Evolutionary conservation across 140 eudicot genomes (phyloP).

Genomic region (Cichorium intybus): DNA sequence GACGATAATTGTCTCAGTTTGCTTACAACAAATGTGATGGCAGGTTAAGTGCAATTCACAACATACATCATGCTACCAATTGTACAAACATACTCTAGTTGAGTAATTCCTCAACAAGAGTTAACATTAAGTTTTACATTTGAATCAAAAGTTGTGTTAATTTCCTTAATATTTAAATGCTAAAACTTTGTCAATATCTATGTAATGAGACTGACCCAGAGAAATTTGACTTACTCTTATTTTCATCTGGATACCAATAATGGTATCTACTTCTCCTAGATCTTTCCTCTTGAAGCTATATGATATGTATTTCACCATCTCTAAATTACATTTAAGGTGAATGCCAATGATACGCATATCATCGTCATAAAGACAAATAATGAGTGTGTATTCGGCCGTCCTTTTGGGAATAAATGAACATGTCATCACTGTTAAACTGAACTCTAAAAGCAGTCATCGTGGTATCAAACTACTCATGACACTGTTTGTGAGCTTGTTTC

Average conservation of each 20-base stretch:
- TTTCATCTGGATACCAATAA: background rate
- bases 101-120: background rate
- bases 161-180: background rate
- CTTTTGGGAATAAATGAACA: no score
- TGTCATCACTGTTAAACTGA: no score
- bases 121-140: background rate
- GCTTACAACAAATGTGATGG: background rate
- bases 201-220: background rate
- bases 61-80: background rate
- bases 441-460: background rate
- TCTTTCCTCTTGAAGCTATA: background rate
- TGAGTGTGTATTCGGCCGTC: no score
- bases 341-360: no score
- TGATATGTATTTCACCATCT: no score
- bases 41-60: background rate
- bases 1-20: background rate
- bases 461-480: no score
- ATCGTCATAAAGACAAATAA: no score
- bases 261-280: slow-evolving; percentile 2
- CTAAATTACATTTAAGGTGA: no score
- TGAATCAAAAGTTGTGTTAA: background rate
- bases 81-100: background rate
- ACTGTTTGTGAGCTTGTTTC: background rate
- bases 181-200: background rate
- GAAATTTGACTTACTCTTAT: background rate